These are phyloP conservation scores for Polyrhizophydium stewartii DNA, from an alignment of 371 early-diverging fungal species.

Conservation along the genomic window DNA sequence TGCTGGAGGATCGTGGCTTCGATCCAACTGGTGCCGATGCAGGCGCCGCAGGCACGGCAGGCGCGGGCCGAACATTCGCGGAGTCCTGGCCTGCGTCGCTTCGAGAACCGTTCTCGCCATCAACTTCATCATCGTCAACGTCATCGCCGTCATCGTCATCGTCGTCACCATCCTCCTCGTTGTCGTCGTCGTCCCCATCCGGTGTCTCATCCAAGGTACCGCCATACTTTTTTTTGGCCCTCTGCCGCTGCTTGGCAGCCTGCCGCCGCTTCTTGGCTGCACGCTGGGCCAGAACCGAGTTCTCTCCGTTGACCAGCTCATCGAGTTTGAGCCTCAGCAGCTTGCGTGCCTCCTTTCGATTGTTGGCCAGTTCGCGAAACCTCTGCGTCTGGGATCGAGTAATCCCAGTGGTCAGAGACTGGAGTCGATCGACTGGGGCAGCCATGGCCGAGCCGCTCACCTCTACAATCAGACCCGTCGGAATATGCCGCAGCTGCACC, in stretches of 20 bases:
- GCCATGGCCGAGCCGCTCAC: constrained; percentile 23
- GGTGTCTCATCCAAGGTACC: neutral
- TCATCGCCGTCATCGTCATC: neutral
- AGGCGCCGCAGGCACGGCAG: no score
- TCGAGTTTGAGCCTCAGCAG: constrained; percentile 31
- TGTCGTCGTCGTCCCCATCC: no score
- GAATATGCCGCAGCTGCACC: constrained; percentile 79
- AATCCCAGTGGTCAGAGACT: no score
- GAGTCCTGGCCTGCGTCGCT: no score
- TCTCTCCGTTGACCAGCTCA: constrained; percentile 20
- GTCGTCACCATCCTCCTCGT: neutral
- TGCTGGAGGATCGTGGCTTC: neutral
- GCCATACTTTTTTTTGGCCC: constrained; percentile 16
- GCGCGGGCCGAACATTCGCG: no score
- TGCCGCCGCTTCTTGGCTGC: constrained; percentile 13
- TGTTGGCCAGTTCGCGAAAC: constrained; percentile 29
- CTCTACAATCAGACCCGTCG: constrained; percentile 73
- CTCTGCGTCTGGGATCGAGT: constrained; percentile 22
- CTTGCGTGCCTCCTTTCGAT: constrained; percentile 40
- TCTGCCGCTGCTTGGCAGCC: constrained; percentile 11
- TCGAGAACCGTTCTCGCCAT: no score
- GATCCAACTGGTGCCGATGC: no score
- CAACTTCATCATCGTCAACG: neutral
- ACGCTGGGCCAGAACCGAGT: constrained; percentile 8
- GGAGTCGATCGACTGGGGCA: neutral